Evolutionary conservation across 2,329 filamentous ascomycete genomes (phyloP).

Genomic region (Fusarium keratoplasticum): DNA sequence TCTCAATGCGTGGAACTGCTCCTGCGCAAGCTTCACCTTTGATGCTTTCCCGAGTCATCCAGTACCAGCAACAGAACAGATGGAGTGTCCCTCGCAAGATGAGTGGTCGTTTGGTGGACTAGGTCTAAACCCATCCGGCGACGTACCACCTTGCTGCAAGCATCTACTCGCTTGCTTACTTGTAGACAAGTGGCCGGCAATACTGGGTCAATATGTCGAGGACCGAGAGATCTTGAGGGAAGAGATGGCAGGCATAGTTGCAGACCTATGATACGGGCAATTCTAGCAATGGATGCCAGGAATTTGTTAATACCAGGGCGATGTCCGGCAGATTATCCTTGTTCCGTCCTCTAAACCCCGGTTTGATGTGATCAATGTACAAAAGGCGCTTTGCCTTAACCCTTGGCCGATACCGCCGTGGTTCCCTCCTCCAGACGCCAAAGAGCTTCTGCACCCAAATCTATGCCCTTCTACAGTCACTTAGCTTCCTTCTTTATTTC

Average conservation of each 20-base stretch:
- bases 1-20: conserved; percentile 85
- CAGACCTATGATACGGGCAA: conserved; percentile 48
- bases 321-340: conserved; percentile 38
- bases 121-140: conserved; percentile 51
- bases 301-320: conserved; percentile 1
- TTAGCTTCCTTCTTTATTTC: conserved; percentile 42
- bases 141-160: conserved; percentile 78
- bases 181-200: conserved; percentile 70
- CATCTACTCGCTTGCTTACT: conserved; percentile 88
- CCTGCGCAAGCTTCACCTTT: conserved; percentile 86
- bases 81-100: not conserved
- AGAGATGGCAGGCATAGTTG: conserved; percentile 79
- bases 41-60: conserved; percentile 67
- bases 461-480: conserved; percentile 31
- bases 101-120: conserved; percentile 63
- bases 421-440: conserved; percentile 40
- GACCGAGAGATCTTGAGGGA: conserved; percentile 67
- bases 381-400: conserved; percentile 40
- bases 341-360: conserved; percentile 40
- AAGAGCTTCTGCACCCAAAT: conserved; percentile 30
- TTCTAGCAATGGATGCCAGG: not conserved
- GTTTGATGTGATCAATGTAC: conserved; percentile 47
- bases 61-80: conserved; percentile 4
- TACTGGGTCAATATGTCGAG: conserved; percentile 69
- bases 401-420: conserved; percentile 30